Evolutionary conservation across 768 basidiomycete genomes (phyloP).

Genomic region (Lactifluus rugatus): DNA sequence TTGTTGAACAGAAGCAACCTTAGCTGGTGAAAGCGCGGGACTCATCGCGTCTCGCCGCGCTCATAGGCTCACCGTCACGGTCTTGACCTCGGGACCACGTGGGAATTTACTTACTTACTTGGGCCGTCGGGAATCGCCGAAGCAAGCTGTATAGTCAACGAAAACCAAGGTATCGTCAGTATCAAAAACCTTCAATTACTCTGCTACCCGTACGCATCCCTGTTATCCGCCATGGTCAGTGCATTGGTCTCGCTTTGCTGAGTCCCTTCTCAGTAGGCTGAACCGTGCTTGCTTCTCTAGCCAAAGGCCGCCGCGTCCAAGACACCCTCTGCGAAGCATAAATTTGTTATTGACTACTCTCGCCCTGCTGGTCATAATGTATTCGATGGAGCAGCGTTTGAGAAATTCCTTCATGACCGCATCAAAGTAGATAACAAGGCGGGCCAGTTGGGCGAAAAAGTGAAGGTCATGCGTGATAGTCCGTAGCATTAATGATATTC

Average conservation of each 20-base stretch:
- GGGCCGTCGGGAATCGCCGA: conserved; percentile 7
- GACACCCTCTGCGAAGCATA: conserved; percentile 48
- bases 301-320: conserved; percentile 52
- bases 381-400: conserved; percentile 56
- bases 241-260: conserved; percentile 66
- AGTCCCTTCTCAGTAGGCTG: conserved; percentile 90
- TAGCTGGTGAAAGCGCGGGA: conserved; percentile 46
- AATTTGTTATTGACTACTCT: conserved; percentile 81
- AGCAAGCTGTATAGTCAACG: conserved; percentile 42
- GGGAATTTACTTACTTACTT: conserved; percentile 1
- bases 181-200: conserved; percentile 6
- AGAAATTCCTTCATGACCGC: conserved; percentile 89
- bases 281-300: conserved; percentile 38
- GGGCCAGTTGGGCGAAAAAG: conserved; percentile 82
- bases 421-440: conserved; percentile 90
- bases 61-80: too few relatives aligned
- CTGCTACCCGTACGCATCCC: conserved; percentile 26
- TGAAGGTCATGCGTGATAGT: conserved; percentile 87
- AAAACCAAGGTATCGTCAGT: neutral
- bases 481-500: conserved; percentile 22
- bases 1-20: conserved; percentile 66
- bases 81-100: neutral
- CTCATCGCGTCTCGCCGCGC: conserved; percentile 29
- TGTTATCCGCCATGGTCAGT: conserved; percentile 60
- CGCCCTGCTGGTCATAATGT: conserved; percentile 60